Percentiles rank a stretch among this genome's conserved stretches.
phyloP scores from a whole-genome alignment of 805 yeast genomes.

The Candida boleticola region DNA sequence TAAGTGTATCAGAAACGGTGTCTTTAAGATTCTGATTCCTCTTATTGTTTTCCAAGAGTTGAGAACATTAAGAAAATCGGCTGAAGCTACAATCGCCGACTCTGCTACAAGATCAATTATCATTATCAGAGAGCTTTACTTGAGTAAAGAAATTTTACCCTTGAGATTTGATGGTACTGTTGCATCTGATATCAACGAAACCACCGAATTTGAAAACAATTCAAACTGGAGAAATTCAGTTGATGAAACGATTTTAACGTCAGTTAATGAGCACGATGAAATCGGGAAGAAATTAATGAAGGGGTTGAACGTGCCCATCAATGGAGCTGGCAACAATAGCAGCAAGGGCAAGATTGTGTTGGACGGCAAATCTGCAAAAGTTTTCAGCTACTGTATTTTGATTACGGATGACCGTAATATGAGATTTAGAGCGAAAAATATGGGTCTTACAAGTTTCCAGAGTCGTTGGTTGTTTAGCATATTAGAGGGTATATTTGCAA shows the following conservation, averaged over 20 bases:
- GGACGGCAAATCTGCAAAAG: conserved; percentile 37
- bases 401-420: conserved; percentile 75
- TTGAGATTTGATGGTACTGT: conserved; percentile 67
- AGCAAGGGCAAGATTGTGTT: conserved; percentile 16
- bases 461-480: conserved; percentile 61
- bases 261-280: conserved; percentile 42
- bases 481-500: conserved; percentile 45
- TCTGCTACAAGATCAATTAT: conserved; percentile 81
- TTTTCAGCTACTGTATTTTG: conserved; percentile 56
- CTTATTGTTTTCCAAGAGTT: conserved; percentile 76
- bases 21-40: conserved; percentile 64
- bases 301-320: conserved; percentile 31
- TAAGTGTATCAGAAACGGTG: conserved; percentile 61
- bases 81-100: conserved; percentile 72
- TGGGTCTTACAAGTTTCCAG: conserved; percentile 54
- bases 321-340: conserved; percentile 1
- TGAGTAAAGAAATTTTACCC: conserved; percentile 55
- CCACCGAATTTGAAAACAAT: conserved; percentile 70
- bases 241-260: conserved; percentile 64
- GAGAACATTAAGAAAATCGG: conserved; percentile 65
- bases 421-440: conserved; percentile 61
- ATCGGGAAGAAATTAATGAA: conserved; percentile 38
- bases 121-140: conserved; percentile 63
- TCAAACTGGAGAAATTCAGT: conserved; percentile 70
- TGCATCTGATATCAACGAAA: conserved; percentile 68